Conservation (phyloP, 208 protist species). For the Porcisia hertigi region DNA sequence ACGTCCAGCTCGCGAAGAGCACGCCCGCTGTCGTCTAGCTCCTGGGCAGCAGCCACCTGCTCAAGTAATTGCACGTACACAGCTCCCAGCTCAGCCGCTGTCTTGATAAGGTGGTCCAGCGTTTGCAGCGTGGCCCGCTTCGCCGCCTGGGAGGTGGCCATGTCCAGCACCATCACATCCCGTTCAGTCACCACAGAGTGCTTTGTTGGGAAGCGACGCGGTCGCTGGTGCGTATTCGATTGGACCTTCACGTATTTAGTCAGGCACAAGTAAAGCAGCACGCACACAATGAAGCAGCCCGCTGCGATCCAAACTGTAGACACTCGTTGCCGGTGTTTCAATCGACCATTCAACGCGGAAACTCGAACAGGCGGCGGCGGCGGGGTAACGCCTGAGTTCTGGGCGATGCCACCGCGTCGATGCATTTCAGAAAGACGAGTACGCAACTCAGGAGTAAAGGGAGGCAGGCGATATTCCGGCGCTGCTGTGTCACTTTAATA, state of each 20-base stretch:
- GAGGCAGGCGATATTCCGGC: background rate
- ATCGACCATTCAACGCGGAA: background rate
- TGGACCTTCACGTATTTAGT: background rate
- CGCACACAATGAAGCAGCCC: conserved; percentile 14
- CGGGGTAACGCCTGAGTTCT: background rate
- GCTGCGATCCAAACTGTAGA: conserved; percentile 20
- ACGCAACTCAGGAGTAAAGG: background rate
- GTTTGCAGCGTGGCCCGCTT: conserved; percentile 22
- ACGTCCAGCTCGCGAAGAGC: conserved; percentile 13
- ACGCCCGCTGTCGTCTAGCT: conserved; percentile 13
- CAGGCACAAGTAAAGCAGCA: conserved; percentile 13
- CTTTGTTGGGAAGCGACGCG: background rate
- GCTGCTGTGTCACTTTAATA: background rate
- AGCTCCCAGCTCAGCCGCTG: conserved; percentile 18
- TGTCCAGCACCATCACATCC: conserved; percentile 21
- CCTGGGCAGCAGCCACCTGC: conserved; percentile 24
- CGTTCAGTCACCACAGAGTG: conserved; percentile 21
- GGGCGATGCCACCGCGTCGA: background rate
- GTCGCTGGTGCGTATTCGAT: background rate
- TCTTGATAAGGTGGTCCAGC: conserved; percentile 26
- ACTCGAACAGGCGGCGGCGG: background rate
- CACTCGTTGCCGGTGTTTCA: background rate
- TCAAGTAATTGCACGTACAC: conserved; percentile 26
- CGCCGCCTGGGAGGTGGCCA: conserved; percentile 18
- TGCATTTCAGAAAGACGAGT: background rate